Percentiles rank a stretch among this genome's conserved stretches.
Conservation (phyloP, 2,329 filamentous ascomycete genomes). For the Leptographium procerum region DNA sequence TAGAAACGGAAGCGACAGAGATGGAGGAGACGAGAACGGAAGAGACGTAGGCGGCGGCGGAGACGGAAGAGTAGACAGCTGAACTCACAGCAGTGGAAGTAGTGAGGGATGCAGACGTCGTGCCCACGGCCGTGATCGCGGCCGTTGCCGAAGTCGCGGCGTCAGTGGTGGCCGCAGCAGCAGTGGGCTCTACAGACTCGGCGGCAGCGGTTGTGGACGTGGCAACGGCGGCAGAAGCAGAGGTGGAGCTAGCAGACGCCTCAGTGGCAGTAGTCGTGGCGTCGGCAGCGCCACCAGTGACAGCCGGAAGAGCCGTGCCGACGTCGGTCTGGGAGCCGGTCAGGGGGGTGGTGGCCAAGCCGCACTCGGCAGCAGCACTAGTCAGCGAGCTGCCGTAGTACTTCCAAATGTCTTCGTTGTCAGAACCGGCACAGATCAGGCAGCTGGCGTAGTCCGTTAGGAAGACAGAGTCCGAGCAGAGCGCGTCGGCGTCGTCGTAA, state of each 20-base stretch:
- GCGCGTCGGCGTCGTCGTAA: slow-evolving; percentile 14
- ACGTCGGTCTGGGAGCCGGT: slow-evolving; percentile 13
- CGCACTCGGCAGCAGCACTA: slow-evolving; percentile 18
- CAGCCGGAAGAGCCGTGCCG: slow-evolving; percentile 10
- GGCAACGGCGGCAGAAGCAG: neutral
- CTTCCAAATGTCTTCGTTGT: slow-evolving; percentile 30
- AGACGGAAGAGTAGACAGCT: neutral
- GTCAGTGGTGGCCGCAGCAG: neutral
- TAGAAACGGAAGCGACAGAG: too few relatives aligned
- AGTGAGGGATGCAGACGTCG: too few relatives aligned
- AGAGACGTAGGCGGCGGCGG: neutral
- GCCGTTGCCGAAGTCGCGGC: neutral
- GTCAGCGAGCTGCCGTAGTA: slow-evolving; percentile 25
- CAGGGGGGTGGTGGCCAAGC: slow-evolving; percentile 14
- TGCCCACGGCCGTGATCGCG: too few relatives aligned
- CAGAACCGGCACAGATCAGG: slow-evolving; percentile 25
- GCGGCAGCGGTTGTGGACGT: neutral
- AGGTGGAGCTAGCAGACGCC: neutral
- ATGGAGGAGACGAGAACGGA: too few relatives aligned
- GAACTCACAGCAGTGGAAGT: neutral
- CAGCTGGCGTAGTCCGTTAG: slow-evolving; percentile 27
- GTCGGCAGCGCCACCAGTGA: neutral
- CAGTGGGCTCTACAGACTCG: neutral
- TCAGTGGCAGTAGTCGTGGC: slow-evolving; percentile 2
- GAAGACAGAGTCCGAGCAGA: slow-evolving; percentile 26